Evolutionary conservation across 192 early-diverging fungal genomes (phyloP), one percentile per base, ranked within the genome.

Genomic region (Coemansia sp.): DNA sequence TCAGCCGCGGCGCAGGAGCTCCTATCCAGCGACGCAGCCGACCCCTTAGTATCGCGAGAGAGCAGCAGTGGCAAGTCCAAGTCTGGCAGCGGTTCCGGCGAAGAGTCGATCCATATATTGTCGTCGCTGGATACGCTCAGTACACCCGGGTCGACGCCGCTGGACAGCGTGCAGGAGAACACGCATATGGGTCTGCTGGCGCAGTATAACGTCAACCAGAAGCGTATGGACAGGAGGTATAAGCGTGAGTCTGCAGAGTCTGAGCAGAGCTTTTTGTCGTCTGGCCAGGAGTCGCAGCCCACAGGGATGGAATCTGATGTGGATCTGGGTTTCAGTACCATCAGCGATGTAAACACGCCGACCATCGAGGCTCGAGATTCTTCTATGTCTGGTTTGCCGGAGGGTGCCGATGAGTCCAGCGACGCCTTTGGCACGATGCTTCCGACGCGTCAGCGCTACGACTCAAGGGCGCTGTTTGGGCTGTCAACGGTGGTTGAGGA

Each of bases 401-500:
- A 51, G 3, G 3, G 12, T 18, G 64, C 66, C 17, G 43, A 51
- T 35, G 52, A 51, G 54, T 54, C 38, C 6, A 28, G 41, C 18
- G 61, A 43, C 1, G 39, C 14, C 32, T 77, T 77, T 39, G 51
- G 66, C 37, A 77, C 75, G 2, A 53, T 83, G 41, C 67, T 83
- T 68, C 80, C 80, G 0, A 36, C 45, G 35, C 71, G 79, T 17
- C 75, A 67, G 8, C 70, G 74, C 53, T 67, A 70, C 53, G 73
- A 70, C 51, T 55, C 79, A 2, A 71, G 67, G 37, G 66, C 68
- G 11, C 51, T 76, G 56, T 83, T 77, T 71, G 69, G 75, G 2
- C 51, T 83, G 62, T 83, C 80, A 1, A 71, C 69, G 2, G 80
- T 83, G 6, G 62, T 58, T 5, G 80, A 83, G 41, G 80, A 77